Conservation (phyloP, 2,329 filamentous ascomycete genomes). For the Verticillium tricorpus region DNA sequence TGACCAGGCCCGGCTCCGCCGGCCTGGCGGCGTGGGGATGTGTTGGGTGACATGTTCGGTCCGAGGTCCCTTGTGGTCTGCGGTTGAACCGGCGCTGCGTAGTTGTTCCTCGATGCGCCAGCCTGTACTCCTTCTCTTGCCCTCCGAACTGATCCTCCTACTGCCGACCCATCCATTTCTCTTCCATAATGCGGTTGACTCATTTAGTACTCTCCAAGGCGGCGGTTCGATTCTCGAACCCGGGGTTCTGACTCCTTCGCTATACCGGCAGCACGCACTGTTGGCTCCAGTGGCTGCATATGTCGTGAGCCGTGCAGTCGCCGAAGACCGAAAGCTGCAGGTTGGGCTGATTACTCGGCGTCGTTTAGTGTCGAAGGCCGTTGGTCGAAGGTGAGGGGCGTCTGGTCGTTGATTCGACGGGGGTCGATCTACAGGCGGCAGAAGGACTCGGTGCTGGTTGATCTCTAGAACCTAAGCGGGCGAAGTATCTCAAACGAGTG, state of each 20-base stretch:
- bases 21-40: conserved; percentile 20
- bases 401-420: neutral
- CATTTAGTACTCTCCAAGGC: conserved; percentile 37
- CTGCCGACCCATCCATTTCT: conserved; percentile 42
- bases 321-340: neutral
- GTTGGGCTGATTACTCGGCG: neutral
- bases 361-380: neutral
- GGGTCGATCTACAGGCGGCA: neutral
- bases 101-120: conserved; percentile 25
- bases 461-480: conserved; percentile 2
- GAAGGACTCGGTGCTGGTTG: neutral
- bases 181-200: conserved; percentile 51
- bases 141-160: conserved; percentile 47
- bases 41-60: conserved; percentile 2
- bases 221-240: neutral
- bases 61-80: conserved; percentile 5
- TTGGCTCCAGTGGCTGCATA: neutral
- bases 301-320: neutral
- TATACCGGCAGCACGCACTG: neutral
- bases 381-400: neutral
- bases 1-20: conserved; percentile 15
- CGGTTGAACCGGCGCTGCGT: conserved; percentile 7
- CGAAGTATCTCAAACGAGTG: conserved; percentile 9
- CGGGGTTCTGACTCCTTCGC: neutral
- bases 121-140: conserved; percentile 49